These are phyloP conservation scores for Periconia sp. DNA, from an alignment of 2,329 filamentous ascomycete species.

Conservation along the genomic window DNA sequence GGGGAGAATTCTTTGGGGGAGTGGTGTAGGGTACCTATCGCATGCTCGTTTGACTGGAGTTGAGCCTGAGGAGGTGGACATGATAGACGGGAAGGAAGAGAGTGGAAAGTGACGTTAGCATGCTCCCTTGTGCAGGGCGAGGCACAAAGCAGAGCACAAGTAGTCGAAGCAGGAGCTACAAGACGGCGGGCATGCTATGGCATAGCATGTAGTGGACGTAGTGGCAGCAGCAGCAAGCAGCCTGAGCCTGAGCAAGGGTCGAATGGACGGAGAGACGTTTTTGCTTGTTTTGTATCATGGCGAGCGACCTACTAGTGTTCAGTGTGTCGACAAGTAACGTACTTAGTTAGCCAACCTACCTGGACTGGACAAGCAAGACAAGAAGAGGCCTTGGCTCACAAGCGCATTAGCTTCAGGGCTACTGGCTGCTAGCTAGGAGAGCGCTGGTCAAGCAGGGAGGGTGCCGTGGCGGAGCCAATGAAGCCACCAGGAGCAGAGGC, in stretches of 20 bases:
- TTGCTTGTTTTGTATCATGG: slow-evolving; percentile 39
- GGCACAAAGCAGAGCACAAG: slow-evolving; percentile 21
- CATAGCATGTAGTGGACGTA: slow-evolving; percentile 9
- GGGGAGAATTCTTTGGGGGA: neutral
- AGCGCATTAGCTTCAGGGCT: slow-evolving; percentile 28
- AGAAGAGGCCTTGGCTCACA: slow-evolving; percentile 35
- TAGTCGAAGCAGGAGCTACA: slow-evolving; percentile 32
- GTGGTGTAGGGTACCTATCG: slow-evolving; percentile 37
- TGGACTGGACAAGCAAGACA: slow-evolving; percentile 19
- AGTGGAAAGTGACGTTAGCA: slow-evolving; percentile 9
- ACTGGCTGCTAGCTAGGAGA: neutral
- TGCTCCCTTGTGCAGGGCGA: slow-evolving; percentile 28
- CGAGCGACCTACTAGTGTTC: slow-evolving; percentile 33
- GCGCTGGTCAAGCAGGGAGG: slow-evolving; percentile 31
- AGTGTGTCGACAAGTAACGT: slow-evolving; percentile 22
- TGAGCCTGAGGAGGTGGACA: slow-evolving; percentile 36
- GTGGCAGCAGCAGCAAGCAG: too few relatives aligned
- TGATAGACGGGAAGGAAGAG: slow-evolving; percentile 23
- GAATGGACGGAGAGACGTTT: slow-evolving; percentile 9
- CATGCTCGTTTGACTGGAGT: slow-evolving; percentile 46
- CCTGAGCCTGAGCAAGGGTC: too few relatives aligned
- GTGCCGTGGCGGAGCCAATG: slow-evolving; percentile 24
- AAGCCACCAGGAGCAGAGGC: slow-evolving; percentile 19
- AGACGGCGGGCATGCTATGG: slow-evolving; percentile 29
- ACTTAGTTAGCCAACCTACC: slow-evolving; percentile 14